Conservation (phyloP, 371 early-diverging fungal genomes). For the Sporodiniella umbellata region DNA sequence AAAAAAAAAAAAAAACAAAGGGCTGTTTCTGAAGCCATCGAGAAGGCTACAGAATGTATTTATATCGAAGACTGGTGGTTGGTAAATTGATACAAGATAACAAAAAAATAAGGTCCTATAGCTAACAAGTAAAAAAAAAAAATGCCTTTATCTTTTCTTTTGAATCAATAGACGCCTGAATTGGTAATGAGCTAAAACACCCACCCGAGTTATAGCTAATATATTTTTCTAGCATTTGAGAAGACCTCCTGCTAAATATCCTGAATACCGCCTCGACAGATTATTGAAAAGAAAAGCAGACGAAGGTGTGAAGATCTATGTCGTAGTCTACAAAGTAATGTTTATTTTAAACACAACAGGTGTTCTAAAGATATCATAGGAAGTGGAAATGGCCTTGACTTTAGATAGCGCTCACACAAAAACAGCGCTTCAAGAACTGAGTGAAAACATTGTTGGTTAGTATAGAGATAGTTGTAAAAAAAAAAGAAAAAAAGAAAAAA, state of each 20-base stretch:
- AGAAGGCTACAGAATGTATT: constrained; percentile 69
- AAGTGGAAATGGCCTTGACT: constrained; percentile 74
- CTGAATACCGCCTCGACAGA: constrained; percentile 79
- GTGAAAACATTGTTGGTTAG: constrained; percentile 71
- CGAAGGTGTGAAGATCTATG: constrained; percentile 86
- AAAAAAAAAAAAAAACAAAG: constrained; percentile 11
- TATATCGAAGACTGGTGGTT: constrained; percentile 95
- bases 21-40: constrained; percentile 77
- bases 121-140: too few relatives aligned
- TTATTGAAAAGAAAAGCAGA: constrained; percentile 83
- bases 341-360: background rate
- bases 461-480: too few relatives aligned
- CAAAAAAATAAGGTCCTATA: too few relatives aligned
- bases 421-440: constrained; percentile 63
- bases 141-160: too few relatives aligned
- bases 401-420: constrained; percentile 80
- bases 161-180: constrained; percentile 50
- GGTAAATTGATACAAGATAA: too few relatives aligned
- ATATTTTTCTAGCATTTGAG: constrained; percentile 61
- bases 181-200: constrained; percentile 27
- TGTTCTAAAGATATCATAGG: constrained; percentile 32
- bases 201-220: too few relatives aligned
- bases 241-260: constrained; percentile 70
- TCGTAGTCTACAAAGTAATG: constrained; percentile 52
- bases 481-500: constrained; percentile 19